Evolutionary conservation across 176 grass and related monocot species (phyloP), one percentile per base, ranked within the genome.

Genomic region (Musa beccarii): DNA sequence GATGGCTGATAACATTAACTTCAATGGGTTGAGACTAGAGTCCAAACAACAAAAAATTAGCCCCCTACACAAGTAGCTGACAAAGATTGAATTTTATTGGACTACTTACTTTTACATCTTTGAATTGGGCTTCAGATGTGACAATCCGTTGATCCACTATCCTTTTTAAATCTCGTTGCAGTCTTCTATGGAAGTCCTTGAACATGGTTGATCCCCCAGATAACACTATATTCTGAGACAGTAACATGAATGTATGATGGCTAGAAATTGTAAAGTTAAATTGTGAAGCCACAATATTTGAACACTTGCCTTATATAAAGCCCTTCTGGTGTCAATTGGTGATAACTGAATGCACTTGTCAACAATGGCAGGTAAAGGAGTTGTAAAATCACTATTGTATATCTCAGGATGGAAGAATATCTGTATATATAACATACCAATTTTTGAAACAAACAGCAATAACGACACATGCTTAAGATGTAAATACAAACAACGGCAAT

Each of bases 401-500:
- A 99, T 94, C 85, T 99, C 95, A 53, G 95, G 95, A 81, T 92
- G 84, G 80, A 99, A 99, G 79, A 99, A 99, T 11, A 99, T 94
- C 95, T 99, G 74, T 65, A 74, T 16, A 62, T 0, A 78, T 79
- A 76, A 73, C n/a, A 52, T 52, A 52, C 49, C 15, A 64, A 21
- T 52, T 29, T 71, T 56, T 66, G 75, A 59, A 65, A n/a, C 67
- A 57, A 63, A 24, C 25, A 72, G 19, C 65, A 75, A 77, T 49
- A n/a, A 26, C 2, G 15, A 28, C 24, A 28, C 16, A 14, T 66
- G 23, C 34, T 43, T 43, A 43, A 43, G 34, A 6, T 43, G 34
- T 43, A 43, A 43, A 43, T 43, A 43, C 34, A 43, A 43, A 43
- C 34, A 43, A 43, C 0, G 4, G 34, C 4, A 43, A 43, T 43